Evolutionary conservation across 2,329 filamentous ascomycete species (phyloP), one percentile per base, ranked within the genome.

Genomic region (Claviceps monticola): DNA sequence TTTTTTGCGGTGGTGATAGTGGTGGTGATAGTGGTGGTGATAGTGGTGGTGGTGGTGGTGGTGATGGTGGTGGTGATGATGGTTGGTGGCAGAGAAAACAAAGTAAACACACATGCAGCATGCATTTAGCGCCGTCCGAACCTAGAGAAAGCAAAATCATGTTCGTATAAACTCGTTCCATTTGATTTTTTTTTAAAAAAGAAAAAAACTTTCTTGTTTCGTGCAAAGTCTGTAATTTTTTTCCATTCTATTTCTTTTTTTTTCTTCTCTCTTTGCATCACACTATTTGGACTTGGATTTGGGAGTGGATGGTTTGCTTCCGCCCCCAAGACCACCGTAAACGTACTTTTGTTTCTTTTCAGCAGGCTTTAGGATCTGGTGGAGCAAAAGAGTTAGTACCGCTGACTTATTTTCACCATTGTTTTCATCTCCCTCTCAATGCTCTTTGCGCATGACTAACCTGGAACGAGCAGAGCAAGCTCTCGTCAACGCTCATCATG

Each of bases 321-420:
- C 54, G 74, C 78, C 78, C 74, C 79, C 82, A 71, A 84, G 77
- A 74, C 79, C 77, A 74, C 76, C 77, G 74, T 82, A 79, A 68
- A 94, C 90, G 78, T 95, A 97, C 90, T 97, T 97, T 88, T 96
- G 91, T 84, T 98, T 98, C 84, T 98, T 98, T 82, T 98, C 93
- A 71, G 93, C 93, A 66, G 93, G 93, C 78, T 97, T 98, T 76
- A 98, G 79, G 68, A 98, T 97, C 88, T 95, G n/a, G n/a, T n/a
- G 4, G 7, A 38, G 17, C 11, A 17, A 17, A 49, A 9, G 17
- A 46, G 47, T 45, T 39, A 51, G 44, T 23, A 50, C n/a, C 9
- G 29, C 16, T 29, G 11, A 43, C 17, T 49, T 49, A 7, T n/a
- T 4, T 29, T 29, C 14, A 8, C 42, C 8, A 17, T 9, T 17